Conservation (phyloP, 73 alveolate species). For the Durusdinium trenchii region DNA sequence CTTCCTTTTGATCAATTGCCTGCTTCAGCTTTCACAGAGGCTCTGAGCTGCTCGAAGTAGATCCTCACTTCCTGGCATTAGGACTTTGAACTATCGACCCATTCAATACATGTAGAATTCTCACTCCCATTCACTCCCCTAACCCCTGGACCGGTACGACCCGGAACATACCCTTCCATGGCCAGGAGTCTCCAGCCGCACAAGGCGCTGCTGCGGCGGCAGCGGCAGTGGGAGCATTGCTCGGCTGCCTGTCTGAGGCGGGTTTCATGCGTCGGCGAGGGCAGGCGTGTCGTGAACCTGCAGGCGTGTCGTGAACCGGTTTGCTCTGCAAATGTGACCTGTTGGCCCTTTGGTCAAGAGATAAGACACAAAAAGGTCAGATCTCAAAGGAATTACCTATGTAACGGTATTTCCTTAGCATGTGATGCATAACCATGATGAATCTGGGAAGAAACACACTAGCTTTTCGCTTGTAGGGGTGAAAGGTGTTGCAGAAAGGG, state of each 20-base stretch:
- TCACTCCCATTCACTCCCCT: no score
- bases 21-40: no score
- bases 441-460: background rate
- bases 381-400: background rate
- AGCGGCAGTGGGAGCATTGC: conserved; percentile 78
- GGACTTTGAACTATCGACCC: no score
- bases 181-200: conserved; percentile 25
- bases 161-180: no score
- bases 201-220: conserved; percentile 81
- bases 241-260: conserved; percentile 85
- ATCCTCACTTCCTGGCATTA: no score
- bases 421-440: background rate
- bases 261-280: background rate
- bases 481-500: no score
- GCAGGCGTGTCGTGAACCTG: background rate
- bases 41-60: no score
- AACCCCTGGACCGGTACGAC: no score
- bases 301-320: background rate
- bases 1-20: no score
- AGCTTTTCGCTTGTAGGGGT: background rate
- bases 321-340: background rate
- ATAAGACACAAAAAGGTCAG: background rate
- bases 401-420: background rate
- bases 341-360: background rate
- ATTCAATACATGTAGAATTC: no score